Evolutionary conservation across 192 early-diverging fungal genomes (phyloP), one percentile per base, ranked within the genome.

Genomic region (Backusella morwellensis): DNA sequence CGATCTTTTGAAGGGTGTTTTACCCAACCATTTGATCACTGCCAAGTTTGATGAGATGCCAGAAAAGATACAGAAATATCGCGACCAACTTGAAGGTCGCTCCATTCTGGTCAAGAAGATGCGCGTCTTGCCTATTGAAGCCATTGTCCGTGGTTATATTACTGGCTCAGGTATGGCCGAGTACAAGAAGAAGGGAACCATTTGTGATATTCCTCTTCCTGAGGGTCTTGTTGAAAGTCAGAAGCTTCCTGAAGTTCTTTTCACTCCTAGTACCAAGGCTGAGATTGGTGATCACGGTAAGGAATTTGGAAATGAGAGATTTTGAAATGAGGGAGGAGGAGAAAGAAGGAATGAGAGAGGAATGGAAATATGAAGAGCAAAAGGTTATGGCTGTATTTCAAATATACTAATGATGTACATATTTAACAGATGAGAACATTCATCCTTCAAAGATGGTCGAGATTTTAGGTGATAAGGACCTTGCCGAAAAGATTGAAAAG

Each of bases 181-280:
- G 86, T 99, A 99, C 82, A 86, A 96, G 79, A 90, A 91, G 83
- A 92, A 92, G 59, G 95, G 95, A 34, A 96, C 96, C 2, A 92
- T 99, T 32, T 99, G 98, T 78, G 96, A 95, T 78, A 97, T 99
- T 54, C 83, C 81, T 15, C 87, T 99, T 52, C 93, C 96, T 1
- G 75, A 80, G 6, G 94, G 92, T 6, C 81, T 99, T 72, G 82
- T 89, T 50, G 96, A 99, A 82, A 95, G 93, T 72, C 86, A 97
- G 80, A 92, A 92, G 77, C 91, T 99, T 50, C 89, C 87, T 4
- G 78, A 88, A 68, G 88, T 96, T 9, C 81, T 99, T 35, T 99
- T 97, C 81, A 99, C 98, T 26, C 98, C 98, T 34, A 96, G 94
- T 82, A 99, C 98, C 56, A 99, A 99, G 88, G 98, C 98, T 40